Evolutionary conservation across 352 stramenopile species (phyloP), one percentile per base, ranked within the genome.

Genomic region (Phytophthora pini): DNA sequence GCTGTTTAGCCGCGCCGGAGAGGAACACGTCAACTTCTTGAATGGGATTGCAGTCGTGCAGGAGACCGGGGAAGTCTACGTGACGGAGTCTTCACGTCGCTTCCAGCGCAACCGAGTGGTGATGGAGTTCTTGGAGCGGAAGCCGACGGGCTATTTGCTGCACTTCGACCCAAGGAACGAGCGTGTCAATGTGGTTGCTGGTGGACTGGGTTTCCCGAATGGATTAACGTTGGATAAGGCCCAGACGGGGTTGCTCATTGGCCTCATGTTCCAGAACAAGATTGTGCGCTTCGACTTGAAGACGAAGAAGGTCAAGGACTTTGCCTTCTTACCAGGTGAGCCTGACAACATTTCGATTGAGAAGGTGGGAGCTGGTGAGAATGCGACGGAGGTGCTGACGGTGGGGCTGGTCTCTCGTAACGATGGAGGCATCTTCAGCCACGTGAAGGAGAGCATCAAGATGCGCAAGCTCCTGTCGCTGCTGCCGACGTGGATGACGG

Each of bases 381-480:
- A 77, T 17, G 56, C 65, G 34, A 68, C 44, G 40, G 40, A 63
- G 5, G 74, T 74, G 41, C n/a, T 89, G 43, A 65, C 85, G 49
- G 79, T 85, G 4, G 79, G 77, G 2, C 39, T 88, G 45, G 74
- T 76, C 4, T 65, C 61, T 13, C 66, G 59, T 26, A 61, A 70
- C 43, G 56, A 77, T 56, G 68, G 67, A 56, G 53, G 63, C 2
- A 43, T 82, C 47, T 67, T 84, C 54, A 68, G 48, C 22, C 38
- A 64, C 46, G 48, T 76, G 9, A 73, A 78, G 54, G 32, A 78
- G 26, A 70, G 65, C 38, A 57, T 73, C 9, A 88, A 88, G 52
- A 66, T 78, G 45, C 79, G 82, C 68, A 90, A 90, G 54, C 29
- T 90, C 41, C 31, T 90, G 34, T 76, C 76, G 40, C 47, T 90